Evolutionary conservation across 2,329 filamentous ascomycete genomes (phyloP).

Genomic region (Trichoderma sp.): DNA sequence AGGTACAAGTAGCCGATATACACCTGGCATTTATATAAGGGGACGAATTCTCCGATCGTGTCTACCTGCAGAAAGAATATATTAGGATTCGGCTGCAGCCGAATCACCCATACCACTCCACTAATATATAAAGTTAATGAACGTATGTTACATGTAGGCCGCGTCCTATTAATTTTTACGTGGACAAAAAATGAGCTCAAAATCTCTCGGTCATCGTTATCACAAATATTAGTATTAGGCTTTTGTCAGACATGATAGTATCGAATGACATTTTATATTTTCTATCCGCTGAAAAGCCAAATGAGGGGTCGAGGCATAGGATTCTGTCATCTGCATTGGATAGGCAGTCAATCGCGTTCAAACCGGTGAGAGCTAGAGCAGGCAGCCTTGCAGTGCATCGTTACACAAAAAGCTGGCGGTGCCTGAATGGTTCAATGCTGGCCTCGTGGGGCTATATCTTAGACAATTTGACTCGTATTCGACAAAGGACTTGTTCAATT

Average conservation of each 20-base stretch:
- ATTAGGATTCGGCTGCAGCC: not conserved
- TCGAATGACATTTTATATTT: not conserved
- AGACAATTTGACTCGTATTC: not conserved
- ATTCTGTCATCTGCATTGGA: not conserved
- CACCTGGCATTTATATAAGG: not conserved
- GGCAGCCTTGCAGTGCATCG: not conserved
- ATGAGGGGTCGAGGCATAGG: not conserved
- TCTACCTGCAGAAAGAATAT: not conserved
- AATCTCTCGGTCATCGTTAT: not conserved
- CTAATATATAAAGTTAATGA: fast-evolving
- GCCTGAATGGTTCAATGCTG: not conserved
- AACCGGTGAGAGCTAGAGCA: not conserved
- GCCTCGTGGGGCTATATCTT: not conserved
- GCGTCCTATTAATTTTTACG: not conserved
- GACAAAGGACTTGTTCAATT: not conserved
- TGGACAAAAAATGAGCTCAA: not conserved
- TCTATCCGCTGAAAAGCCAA: not conserved
- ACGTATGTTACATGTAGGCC: too few species aligned
- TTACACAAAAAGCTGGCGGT: not conserved
- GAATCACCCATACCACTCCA: not conserved
- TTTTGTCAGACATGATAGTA: not conserved
- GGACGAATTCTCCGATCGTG: not conserved
- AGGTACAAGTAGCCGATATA: not conserved
- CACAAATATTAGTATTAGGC: not conserved
- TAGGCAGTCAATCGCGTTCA: not conserved